Evolutionary conservation across 2,329 filamentous ascomycete species (phyloP), one percentile per base, ranked within the genome.

Genomic region (Davidsoniella australis): DNA sequence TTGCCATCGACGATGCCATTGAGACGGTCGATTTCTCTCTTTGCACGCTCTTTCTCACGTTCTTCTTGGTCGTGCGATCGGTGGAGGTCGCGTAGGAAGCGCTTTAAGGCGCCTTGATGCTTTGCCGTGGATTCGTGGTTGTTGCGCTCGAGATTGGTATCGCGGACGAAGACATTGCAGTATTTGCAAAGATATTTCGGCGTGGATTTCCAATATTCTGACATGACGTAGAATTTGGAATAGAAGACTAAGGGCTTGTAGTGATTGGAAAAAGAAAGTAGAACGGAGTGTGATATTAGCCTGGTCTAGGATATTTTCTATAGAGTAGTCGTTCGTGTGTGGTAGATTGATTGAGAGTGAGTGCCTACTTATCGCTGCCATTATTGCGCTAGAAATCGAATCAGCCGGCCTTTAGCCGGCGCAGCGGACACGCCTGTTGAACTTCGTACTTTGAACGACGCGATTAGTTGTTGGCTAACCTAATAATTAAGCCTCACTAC

Each of bases 151-250:
- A 95, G 78, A 57, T 85, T 80, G 18, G 88, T 95, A 69, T 98
- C 91, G 65, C 85, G 84, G 45, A 98, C 84, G 65, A 80, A 96
- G 61, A 75, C 76, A 61, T 78, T 77, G 75, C 91, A 98, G 70
- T 94, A 85, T 65, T 96, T 96, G 76, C 91, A 98, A 87, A 88
- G 96, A 68, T 94, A 94, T 62, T 82, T 89, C 5, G 88, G 88
- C 63, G 88, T 94, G 17, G 89, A 95, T 64, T 96, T 96, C 91
- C 91, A 96, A 67, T 94, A 93, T 71, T 96, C 91, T 0, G 91
- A 81, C 91, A 98, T 96, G 9, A 14, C 17, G 41, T 42, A 23
- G 17, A 20, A 42, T 20, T 44, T 23, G 41, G n/a, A 17, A 40
- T 18, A 23, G 20, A 41, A 5, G 42, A 4, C n/a, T n/a, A 24